Conservation (phyloP, 495 filamentous ascomycete genomes). For the Hyaloscypha variabilis region DNA sequence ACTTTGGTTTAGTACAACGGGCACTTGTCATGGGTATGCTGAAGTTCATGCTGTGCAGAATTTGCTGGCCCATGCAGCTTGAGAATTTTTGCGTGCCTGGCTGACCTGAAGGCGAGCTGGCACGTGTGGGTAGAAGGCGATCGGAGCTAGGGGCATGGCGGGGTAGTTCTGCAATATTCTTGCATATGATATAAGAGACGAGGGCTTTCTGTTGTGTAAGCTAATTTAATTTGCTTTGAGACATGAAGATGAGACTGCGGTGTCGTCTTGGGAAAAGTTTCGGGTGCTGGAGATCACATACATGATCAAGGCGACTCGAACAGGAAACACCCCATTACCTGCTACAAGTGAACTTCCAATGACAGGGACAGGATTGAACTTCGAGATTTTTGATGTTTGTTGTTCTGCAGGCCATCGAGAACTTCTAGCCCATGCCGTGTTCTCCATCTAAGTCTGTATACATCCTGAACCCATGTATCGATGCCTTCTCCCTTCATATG, state of each 20-base stretch:
- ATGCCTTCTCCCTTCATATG: background rate
- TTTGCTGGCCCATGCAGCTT: conserved; percentile 21
- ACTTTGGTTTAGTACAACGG: background rate
- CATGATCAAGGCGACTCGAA: no score
- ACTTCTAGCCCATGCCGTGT: background rate
- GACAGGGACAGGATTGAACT: no score
- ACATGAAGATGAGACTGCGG: no score
- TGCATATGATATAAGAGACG: background rate
- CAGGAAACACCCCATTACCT: no score
- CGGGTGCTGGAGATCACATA: no score
- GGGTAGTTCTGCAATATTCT: conserved; percentile 1
- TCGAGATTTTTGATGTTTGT: no score
- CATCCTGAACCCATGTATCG: background rate
- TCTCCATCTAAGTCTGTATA: background rate
- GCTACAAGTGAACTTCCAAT: no score
- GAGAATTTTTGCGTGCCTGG: conserved; percentile 30
- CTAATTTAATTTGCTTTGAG: no score
- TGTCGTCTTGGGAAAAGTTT: no score
- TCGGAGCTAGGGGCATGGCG: background rate
- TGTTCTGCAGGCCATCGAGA: no score
- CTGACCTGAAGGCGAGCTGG: conserved; percentile 12
- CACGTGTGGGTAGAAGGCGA: conserved; percentile 22
- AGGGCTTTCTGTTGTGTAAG: background rate
- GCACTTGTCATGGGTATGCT: background rate
- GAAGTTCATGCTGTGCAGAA: conserved; percentile 12